These are phyloP conservation scores for Tieghemostelium lacteum DNA, from an alignment of 78 protist genomes.

Conservation along the genomic window DNA sequence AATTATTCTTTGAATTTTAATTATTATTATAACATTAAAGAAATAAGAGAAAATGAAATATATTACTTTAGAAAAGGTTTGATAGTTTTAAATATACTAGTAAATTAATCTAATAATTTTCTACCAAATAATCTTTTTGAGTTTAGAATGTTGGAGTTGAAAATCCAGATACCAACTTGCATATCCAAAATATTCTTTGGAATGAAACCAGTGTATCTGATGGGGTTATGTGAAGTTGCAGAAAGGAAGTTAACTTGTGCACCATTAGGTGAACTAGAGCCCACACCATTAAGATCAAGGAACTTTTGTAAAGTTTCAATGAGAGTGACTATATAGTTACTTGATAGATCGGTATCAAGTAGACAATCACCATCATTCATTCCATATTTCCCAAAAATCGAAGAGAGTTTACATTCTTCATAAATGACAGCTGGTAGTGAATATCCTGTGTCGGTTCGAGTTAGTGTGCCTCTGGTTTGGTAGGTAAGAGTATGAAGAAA, in stretches of 20 bases:
- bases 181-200: neutral
- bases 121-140: conserved; percentile 10
- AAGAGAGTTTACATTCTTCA: conserved; percentile 29
- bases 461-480: conserved; percentile 36
- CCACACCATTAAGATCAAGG: conserved; percentile 28
- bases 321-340: neutral
- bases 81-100: too few species aligned
- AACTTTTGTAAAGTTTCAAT: conserved; percentile 62
- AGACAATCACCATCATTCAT: conserved; percentile 70
- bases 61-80: too few species aligned
- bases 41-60: too few species aligned
- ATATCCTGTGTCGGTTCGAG: neutral
- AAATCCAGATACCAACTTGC: conserved; percentile 40
- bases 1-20: too few species aligned
- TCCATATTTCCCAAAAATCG: conserved; percentile 61
- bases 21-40: too few species aligned
- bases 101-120: too few species aligned
- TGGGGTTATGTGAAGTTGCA: conserved; percentile 51
- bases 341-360: conserved; percentile 30
- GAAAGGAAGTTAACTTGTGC: conserved; percentile 4
- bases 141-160: conserved; percentile 16
- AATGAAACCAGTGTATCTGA: conserved; percentile 48
- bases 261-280: conserved; percentile 22
- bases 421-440: neutral
- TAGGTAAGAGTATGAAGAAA: conserved; percentile 34